Base-by-base conservation (phyloP, 257 asterid genomes). In the Scutellaria barbata region DNA sequence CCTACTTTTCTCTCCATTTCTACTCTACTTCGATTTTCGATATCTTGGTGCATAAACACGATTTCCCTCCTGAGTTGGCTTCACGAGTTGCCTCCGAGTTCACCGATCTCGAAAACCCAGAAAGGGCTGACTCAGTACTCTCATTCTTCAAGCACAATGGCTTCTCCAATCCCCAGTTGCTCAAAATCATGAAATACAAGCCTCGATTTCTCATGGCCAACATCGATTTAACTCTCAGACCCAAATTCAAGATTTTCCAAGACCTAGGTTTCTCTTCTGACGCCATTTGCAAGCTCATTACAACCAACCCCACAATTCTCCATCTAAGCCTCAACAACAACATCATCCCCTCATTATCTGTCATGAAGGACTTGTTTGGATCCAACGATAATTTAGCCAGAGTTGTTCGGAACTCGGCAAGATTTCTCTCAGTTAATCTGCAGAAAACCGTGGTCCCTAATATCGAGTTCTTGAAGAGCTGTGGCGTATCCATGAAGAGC, bases 21-120 rank as follows among this genome's bases (percentile, higher is more conserved):
- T 35, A 6, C 47, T 57, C 43, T 7, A 33, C 63, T 57, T 57
- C 43, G 63, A 35, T 53, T 8, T 41, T 3, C 11, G 65, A 68
- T 17, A 25, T 35, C 5, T 51, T 67, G 61, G 35, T 50, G 3
- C 13, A 67, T 17, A 67, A 51, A 16, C 47, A 51, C 62, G 4
- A 62, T 0, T 76, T 85, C 9, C 74, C 86, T 14, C 68, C 68
- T 5, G 66, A 72, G 71, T 6, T 58, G n/a, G 84, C 79, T 50
- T 22, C 75, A 12, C 20, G 25, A 10, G 71, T 55, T 66, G 54
- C 71, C 40, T 47, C 61, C 3, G 1, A 12, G 5, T 11, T 53
- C 0, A 7, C 42, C 10, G 5, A 12, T 53, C 45, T 41, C 18
- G 16, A 41, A 6, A 40, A 8, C 22, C 64, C 55, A 0, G 12